Conservation (phyloP, 257 asterid species). For the Buddleja alternifolia region DNA sequence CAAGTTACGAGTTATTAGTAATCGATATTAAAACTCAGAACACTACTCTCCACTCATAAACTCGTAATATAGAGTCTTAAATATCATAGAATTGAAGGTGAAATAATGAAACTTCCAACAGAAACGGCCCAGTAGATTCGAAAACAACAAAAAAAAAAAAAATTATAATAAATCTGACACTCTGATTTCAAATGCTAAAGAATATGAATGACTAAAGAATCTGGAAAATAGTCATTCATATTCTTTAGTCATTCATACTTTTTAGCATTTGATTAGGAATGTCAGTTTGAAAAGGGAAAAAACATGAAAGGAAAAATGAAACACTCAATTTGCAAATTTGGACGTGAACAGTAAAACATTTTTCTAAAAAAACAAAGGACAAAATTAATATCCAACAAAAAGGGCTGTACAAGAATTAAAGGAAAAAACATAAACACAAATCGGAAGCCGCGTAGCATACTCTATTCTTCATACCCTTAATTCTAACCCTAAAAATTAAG, state of each 20-base stretch:
- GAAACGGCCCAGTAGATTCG: background rate
- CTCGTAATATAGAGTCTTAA: constrained; percentile 4
- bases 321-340: constrained; percentile 1
- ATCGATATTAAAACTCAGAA: constrained; percentile 15
- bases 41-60: constrained; percentile 10
- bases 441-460: background rate
- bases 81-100: constrained; percentile 20
- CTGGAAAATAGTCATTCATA: too few relatives aligned
- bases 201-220: constrained; percentile 6
- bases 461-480: too few relatives aligned
- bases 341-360: background rate
- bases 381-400: background rate
- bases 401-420: background rate
- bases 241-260: too few relatives aligned
- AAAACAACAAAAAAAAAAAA: background rate
- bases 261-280: too few relatives aligned
- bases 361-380: background rate
- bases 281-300: background rate
- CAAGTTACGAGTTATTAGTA: constrained; percentile 8
- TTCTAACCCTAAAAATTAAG: background rate
- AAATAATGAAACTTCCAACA: constrained; percentile 15
- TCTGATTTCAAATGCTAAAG: background rate
- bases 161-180: background rate
- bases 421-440: background rate
- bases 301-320: background rate